Percentiles rank a stretch among this genome's conserved stretches.
These are phyloP conservation scores for Phytophthora pini DNA, from an alignment of 352 stramenopile species.

Conservation along the genomic window DNA sequence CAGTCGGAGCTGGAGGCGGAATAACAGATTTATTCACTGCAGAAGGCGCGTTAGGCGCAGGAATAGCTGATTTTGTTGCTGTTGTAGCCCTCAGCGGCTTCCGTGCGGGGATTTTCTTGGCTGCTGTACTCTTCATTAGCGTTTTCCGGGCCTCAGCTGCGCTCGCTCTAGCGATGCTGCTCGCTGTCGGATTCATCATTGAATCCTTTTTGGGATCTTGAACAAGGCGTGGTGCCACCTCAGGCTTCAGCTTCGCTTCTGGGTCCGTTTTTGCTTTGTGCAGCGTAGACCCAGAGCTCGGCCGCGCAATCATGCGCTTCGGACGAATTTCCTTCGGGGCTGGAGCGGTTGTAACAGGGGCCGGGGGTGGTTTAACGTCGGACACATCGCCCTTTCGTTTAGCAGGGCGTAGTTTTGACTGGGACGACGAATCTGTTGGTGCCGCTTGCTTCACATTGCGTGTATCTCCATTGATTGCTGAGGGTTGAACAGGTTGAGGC, in stretches of 20 bases:
- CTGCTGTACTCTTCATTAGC: slow-evolving; percentile 23
- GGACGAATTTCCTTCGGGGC: slow-evolving; percentile 10
- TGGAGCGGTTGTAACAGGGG: slow-evolving; percentile 2
- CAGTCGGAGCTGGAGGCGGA: slow-evolving; percentile 6
- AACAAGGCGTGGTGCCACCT: slow-evolving; percentile 8
- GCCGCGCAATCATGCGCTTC: slow-evolving; percentile 21
- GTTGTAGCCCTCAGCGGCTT: slow-evolving; percentile 12
- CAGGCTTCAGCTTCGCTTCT: slow-evolving; percentile 11
- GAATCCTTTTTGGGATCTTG: slow-evolving; percentile 30
- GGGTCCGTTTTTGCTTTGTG: slow-evolving; percentile 12
- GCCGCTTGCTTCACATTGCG: slow-evolving; percentile 1
- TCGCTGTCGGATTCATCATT: slow-evolving; percentile 42
- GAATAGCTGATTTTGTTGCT: not conserved
- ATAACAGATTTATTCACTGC: slow-evolving; percentile 2
- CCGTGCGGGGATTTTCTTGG: slow-evolving; percentile 20
- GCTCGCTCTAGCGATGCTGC: slow-evolving; percentile 28
- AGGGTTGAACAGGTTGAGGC: not conserved
- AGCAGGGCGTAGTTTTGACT: slow-evolving; percentile 8
- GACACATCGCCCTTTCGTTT: slow-evolving; percentile 28
- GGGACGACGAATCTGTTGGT: slow-evolving; percentile 1
- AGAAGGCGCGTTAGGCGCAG: not conserved
- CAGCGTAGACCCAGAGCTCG: slow-evolving; percentile 7
- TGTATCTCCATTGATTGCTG: slow-evolving; percentile 1
- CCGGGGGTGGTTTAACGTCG: slow-evolving; percentile 19
- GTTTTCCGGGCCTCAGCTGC: slow-evolving; percentile 33